Conservation (phyloP, 352 stramenopile genomes). For the Aphanomyces astaci region DNA sequence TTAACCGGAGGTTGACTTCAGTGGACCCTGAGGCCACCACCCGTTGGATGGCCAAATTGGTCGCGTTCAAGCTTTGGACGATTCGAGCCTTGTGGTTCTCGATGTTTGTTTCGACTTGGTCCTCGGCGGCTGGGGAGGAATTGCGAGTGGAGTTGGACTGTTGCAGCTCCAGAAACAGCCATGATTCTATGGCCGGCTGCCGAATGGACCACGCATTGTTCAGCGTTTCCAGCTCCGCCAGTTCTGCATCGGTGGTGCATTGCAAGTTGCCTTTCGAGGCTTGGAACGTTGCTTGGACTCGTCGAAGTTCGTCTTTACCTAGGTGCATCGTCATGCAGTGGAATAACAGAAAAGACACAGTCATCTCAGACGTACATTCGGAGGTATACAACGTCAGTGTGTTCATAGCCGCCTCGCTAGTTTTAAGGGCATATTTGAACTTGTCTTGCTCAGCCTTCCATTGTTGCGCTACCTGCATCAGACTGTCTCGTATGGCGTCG, state of each 20-base stretch:
- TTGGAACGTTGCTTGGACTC: neutral
- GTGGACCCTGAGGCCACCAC: neutral
- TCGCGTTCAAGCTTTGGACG: neutral
- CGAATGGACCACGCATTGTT: neutral
- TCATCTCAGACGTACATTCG: neutral
- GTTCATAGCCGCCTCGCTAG: neutral
- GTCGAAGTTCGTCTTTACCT: neutral
- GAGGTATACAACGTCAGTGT: neutral
- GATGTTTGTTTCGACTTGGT: neutral
- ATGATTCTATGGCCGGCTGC: neutral
- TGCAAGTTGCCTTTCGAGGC: neutral
- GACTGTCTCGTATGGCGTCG: neutral
- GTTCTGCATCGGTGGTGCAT: neutral
- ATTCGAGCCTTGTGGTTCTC: neutral
- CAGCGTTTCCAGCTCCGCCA: neutral
- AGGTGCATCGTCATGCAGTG: neutral
- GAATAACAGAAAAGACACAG: too few relatives aligned
- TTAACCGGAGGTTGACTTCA: neutral
- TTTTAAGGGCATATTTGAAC: neutral
- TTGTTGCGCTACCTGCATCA: neutral
- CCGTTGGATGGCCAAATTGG: neutral
- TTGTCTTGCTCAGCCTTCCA: neutral
- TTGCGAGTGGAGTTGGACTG: neutral
- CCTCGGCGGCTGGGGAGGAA: neutral
- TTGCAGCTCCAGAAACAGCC: neutral